Evolutionary conservation across 495 filamentous ascomycete species (phyloP).

Genomic region (Neurospora sp.): DNA sequence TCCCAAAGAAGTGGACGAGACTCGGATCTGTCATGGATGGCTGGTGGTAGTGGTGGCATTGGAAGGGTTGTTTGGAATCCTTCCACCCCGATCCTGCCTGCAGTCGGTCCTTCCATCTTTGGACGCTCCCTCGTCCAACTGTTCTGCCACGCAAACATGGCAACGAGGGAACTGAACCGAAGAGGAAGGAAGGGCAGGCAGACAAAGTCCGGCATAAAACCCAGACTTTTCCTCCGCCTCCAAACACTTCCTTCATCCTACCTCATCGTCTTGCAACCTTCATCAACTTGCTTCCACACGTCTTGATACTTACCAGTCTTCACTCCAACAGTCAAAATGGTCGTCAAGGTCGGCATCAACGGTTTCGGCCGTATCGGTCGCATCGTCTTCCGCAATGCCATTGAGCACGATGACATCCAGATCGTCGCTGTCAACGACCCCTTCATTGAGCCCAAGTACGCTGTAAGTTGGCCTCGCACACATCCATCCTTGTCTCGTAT

Average conservation of each 20-base stretch:
- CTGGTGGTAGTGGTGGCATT: neutral
- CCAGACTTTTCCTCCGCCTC: neutral
- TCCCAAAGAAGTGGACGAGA: neutral
- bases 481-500: neutral
- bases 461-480: constrained; percentile 53
- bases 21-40: neutral
- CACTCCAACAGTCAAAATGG: constrained; percentile 28
- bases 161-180: neutral
- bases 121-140: neutral
- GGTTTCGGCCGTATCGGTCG: constrained; percentile 99
- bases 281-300: neutral
- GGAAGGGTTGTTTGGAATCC: neutral
- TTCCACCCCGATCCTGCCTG: neutral
- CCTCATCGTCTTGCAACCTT: neutral
- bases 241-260: neutral
- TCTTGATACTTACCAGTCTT: neutral
- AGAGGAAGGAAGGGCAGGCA: neutral
- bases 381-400: constrained; percentile 70
- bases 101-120: neutral
- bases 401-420: constrained; percentile 75
- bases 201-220: neutral
- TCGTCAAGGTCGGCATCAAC: constrained; percentile 85
- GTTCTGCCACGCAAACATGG: neutral
- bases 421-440: constrained; percentile 97
- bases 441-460: constrained; percentile 97